Evolutionary conservation across 164 flowering plant genomes (phyloP), one percentile per base, ranked within the genome.

Genomic region (Nymphaea thermarum): DNA sequence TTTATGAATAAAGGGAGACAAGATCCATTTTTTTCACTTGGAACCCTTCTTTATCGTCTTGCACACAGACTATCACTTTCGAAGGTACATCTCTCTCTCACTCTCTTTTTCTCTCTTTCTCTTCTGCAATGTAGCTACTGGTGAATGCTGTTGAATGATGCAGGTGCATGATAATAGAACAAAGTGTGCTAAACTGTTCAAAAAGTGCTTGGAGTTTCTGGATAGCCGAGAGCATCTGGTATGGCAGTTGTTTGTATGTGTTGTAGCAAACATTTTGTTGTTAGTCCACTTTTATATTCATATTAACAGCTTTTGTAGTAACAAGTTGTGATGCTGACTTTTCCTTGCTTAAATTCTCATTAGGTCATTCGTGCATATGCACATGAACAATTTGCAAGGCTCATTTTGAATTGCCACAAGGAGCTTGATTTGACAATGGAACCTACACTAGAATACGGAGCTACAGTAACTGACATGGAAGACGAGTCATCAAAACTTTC

Each of bases 361-460:
- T 77, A 94, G 99, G 97, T 88, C 67, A 86, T 88, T 15, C 95
- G 96, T 63, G 99, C 99, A 72, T 77, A 76, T 79, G 97, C 96
- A 65, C 99, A 94, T 75, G 99, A 94, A 74, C 97, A 94, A 78
- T 91, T 86, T 81, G 97, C 99, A 25, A 85, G 99, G 82, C 87
- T 94, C 36, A 85, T 94, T 66, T 80, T 94, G 71, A 84, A 73
- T 66, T 77, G 80, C 71, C 82, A 87, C 42, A 88, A 84, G 67
- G 93, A 87, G 44, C 63, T 85, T 53, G 91, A 88, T 71, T 74
- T 87, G 42, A 75, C 85, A 65, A 75, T 79, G 75, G 93, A 86
- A 71, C 77, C 74, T 67, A 70, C 78, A 71, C 83, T 82, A 42
- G 63, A 78, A n/a, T 86, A 82, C 66, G 86, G 84, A 81, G 79